Conservation (phyloP, 2,329 filamentous ascomycete species). For the Raffaelea arxii region DNA sequence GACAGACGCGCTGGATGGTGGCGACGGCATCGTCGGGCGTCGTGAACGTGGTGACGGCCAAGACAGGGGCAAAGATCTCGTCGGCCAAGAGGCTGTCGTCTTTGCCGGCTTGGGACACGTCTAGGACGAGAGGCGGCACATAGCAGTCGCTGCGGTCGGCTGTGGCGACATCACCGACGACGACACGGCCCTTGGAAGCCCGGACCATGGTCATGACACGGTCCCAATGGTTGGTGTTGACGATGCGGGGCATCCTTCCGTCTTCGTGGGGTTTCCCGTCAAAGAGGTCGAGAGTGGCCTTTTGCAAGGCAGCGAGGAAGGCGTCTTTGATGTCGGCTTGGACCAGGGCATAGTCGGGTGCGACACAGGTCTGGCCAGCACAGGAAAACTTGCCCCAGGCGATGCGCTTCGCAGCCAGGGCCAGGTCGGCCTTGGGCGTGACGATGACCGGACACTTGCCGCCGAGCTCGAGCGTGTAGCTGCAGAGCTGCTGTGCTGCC, state of each 20-base stretch:
- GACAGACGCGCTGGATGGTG: conserved; percentile 15
- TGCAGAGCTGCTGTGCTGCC: conserved; percentile 35
- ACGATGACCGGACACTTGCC: conserved; percentile 35
- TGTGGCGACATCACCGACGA: neutral
- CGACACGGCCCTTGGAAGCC: conserved; percentile 24
- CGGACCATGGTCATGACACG: conserved; percentile 26
- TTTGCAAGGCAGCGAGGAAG: conserved; percentile 23
- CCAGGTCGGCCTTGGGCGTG: conserved; percentile 27
- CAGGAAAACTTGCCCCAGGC: conserved; percentile 31
- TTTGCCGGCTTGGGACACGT: conserved; percentile 18
- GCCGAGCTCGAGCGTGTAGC: conserved; percentile 32
- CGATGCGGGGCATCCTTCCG: conserved; percentile 21
- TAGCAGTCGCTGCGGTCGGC: conserved; percentile 18
- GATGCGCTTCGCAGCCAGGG: conserved; percentile 32
- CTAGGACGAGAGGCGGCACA: conserved; percentile 28
- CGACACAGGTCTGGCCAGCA: conserved; percentile 30
- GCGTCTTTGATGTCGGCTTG: conserved; percentile 27
- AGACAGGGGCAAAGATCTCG: conserved; percentile 34
- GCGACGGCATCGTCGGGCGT: conserved; percentile 19
- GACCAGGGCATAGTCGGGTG: conserved; percentile 33
- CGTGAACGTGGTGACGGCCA: conserved; percentile 26
- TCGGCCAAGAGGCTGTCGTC: conserved; percentile 29
- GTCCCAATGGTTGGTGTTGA: conserved; percentile 32
- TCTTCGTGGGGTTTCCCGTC: conserved; percentile 12
- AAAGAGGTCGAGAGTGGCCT: conserved; percentile 23